Base-by-base conservation (phyloP, 139 green algal genomes). In the Mychonastes homosphaera region DNA sequence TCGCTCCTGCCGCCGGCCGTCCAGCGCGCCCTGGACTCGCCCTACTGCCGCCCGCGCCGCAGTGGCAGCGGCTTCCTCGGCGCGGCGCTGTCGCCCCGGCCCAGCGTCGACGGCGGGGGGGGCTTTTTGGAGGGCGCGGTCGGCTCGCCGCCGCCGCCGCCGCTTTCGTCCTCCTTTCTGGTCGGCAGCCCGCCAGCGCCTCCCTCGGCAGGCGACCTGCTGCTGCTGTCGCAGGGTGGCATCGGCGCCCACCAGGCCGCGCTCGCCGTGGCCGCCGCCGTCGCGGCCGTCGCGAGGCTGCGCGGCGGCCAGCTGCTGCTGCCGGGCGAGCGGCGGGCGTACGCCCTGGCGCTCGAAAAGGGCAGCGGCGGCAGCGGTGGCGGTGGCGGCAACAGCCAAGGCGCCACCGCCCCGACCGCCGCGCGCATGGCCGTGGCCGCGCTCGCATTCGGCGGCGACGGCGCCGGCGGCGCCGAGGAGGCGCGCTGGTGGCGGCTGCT, bases 401-500 rank as follows among this genome's bases (percentile, higher is more conserved):
- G 62, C 62, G 2, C 43, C 62, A 12, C 8, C 16, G 1, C 43
- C 29, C 6, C 27, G 10, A 24, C 48, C 2, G 52, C 53, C 15
- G 36, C 52, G 24, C 73, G 73, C 39, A 76, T 80, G 73, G 67
- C 67, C 28, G 61, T 76, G 26, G 73, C 73, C 4, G 73, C 73
- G 9, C 30, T n/a, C n/a, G n/a, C n/a, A n/a, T n/a, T n/a, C n/a
- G n/a, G n/a, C n/a, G 13, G 21, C 36, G 53, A 45, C 30, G 32
- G 72, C 12, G 49, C 32, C 6, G 72, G 76, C 1, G 65, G 80
- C 40, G 12, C 27, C 2, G 53, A 45, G 18, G 78, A 90, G 65
- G 71, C 64, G 0, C 24, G 44, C 21, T 92, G 90, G 68, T 92
- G 84, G 84, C 39, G 27, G 18, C 56, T 71, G 34, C 66, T 92